Base-by-base conservation (phyloP, 2,329 filamentous ascomycete species). In the Bertia moriformis region DNA sequence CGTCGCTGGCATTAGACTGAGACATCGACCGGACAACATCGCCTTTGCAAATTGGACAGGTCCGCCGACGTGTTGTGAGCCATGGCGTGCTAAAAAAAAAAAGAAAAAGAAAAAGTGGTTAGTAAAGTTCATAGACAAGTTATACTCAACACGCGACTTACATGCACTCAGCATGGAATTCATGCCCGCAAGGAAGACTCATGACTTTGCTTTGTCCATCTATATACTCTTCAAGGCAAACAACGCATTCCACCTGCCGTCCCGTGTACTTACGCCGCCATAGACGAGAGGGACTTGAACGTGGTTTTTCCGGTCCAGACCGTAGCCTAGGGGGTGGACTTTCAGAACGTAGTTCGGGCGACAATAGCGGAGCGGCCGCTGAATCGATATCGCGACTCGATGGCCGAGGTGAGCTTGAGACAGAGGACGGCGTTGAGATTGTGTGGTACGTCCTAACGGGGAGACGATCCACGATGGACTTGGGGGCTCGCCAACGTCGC, bases 101-200 rank as follows among this genome's bases (percentile, higher is more conserved):
- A 17, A 48, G 30, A 19, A 38, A 35, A 12, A 17, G 44, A 51
- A 49, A 50, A 54, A 45, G 22, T 44, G 52, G 51, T 50, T 42
- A 45, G 46, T 27, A 39, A 4, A 32, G 17, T 14, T 14, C 17
- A 13, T 33, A 4, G 3, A 14, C 19, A 33, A 39, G 22, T 20
- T 38, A 42, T 18, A 40, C 36, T 39, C 19, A 19, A 18, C 19
- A 38, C 41, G 39, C 41, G 37, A 82, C 87, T 80, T 63, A 93
- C 87, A 98, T 96, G 87, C 91, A 98, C 55, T 93, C 87, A 19
- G 71, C 89, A 58, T 98, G 91, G 59, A 96, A 98, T 53, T 98
- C 91, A 56, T 98, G 91, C 24, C 91, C 91, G 59, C 91, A 98
- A 5, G 91, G 91, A 42, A 98, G 63, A 53, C 87, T 93, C 91